Percentiles rank a stretch among this genome's conserved stretches.
Evolutionary conservation across 805 yeast genomes (phyloP).

Genomic region (Wickerhamomyces hampshirensis): DNA sequence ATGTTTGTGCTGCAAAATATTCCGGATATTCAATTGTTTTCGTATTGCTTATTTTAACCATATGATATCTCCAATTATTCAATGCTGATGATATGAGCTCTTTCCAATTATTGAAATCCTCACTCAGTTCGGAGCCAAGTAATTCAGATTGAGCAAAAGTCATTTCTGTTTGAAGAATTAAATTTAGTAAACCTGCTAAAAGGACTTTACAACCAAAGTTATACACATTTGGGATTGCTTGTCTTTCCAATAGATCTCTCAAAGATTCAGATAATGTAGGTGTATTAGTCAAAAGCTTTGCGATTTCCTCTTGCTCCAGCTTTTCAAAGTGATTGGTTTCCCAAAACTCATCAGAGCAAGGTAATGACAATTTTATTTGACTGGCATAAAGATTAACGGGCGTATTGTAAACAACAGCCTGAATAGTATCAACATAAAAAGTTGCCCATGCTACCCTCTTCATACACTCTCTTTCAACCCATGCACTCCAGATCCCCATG

Average conservation of each 20-base stretch:
- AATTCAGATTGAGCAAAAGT: slow-evolving; percentile 36
- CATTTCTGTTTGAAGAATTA: slow-evolving; percentile 52
- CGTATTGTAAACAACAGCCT: slow-evolving; percentile 76
- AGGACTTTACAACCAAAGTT: slow-evolving; percentile 64
- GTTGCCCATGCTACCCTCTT: slow-evolving; percentile 78
- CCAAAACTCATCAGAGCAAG: slow-evolving; percentile 62
- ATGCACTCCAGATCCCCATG: slow-evolving; percentile 42
- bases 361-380: slow-evolving; percentile 56
- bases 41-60: slow-evolving; percentile 19
- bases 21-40: slow-evolving; percentile 59
- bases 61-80: slow-evolving; percentile 4
- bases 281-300: slow-evolving; percentile 23
- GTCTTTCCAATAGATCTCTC: slow-evolving; percentile 52
- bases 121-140: slow-evolving; percentile 70
- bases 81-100: slow-evolving; percentile 32
- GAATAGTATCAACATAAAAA: slow-evolving; percentile 73
- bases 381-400: slow-evolving; percentile 52
- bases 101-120: slow-evolving; percentile 69
- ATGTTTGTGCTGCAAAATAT: slow-evolving; percentile 69
- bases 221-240: slow-evolving; percentile 36
- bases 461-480: slow-evolving; percentile 79
- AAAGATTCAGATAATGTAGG: slow-evolving; percentile 51
- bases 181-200: slow-evolving; percentile 60
- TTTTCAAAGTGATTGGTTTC: slow-evolving; percentile 33
- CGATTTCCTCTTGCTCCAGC: slow-evolving; percentile 24